Conservation (phyloP, 129 eudicot species). For the Mikania micrantha region DNA sequence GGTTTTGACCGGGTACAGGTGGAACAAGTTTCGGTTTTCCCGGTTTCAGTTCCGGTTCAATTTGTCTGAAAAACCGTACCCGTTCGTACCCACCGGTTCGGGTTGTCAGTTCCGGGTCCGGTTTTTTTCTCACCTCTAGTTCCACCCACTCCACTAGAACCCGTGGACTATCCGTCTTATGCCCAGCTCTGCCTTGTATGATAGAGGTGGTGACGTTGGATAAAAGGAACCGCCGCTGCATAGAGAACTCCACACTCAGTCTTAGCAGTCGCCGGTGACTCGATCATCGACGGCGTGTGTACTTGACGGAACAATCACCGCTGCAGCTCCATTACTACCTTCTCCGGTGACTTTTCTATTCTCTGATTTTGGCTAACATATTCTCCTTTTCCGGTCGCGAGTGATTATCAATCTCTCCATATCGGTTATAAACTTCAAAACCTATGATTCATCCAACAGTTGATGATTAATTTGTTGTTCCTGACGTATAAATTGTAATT, state of each 20-base stretch:
- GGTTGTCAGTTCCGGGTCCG: no score
- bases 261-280: neutral
- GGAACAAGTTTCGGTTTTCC: no score
- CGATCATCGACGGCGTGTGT: conserved; percentile 1
- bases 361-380: neutral
- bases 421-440: neutral
- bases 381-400: neutral
- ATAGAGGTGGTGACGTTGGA: neutral
- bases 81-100: no score
- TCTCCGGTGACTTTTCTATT: neutral
- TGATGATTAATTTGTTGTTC: neutral
- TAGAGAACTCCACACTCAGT: neutral
- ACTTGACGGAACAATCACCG: neutral
- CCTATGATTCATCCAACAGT: neutral
- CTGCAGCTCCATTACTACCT: neutral
- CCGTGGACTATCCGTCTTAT: no score
- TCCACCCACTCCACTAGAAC: no score
- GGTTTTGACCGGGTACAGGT: no score
- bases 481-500: neutral
- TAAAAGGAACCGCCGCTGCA: neutral
- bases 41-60: no score
- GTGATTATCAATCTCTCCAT: neutral
- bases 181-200: no score
- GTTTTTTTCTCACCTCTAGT: no score
- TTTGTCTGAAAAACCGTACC: no score